Percentiles rank a stretch among this genome's conserved stretches.
Evolutionary conservation across 257 asterid genomes (phyloP).

Genomic region (Nicotiana undulata): DNA sequence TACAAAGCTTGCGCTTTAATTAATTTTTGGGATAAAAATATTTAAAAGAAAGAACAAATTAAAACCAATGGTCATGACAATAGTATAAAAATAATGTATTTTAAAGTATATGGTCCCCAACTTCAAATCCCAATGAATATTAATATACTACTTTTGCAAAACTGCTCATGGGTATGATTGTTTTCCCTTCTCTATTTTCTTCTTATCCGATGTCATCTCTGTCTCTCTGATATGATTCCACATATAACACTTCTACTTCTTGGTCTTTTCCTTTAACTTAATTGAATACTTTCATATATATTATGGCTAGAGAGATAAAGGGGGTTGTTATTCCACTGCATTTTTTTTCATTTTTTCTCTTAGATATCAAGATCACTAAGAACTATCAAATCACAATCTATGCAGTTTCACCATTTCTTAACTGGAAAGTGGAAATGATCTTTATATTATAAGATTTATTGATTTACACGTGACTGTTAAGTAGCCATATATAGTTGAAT

Average conservation of each 20-base stretch:
- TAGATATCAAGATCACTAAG: not conserved
- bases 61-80: too few relatives aligned
- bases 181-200: not conserved
- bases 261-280: too few relatives aligned
- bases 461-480: not conserved
- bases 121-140: too few relatives aligned
- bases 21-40: too few relatives aligned
- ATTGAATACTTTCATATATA: not conserved
- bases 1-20: too few relatives aligned
- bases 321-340: not conserved
- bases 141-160: too few relatives aligned
- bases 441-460: not conserved
- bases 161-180: constrained; percentile 75
- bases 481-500: not conserved
- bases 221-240: not conserved
- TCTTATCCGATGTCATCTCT: not conserved
- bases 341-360: not conserved
- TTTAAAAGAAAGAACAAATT: too few relatives aligned
- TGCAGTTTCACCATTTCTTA: not conserved
- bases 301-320: not conserved
- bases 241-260: not conserved
- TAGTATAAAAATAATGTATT: too few relatives aligned
- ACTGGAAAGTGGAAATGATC: not conserved
- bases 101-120: too few relatives aligned
- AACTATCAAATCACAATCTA: not conserved